Base-by-base conservation (phyloP, 2,329 filamentous ascomycete genomes). In the Alternaria novae-zelandiae region DNA sequence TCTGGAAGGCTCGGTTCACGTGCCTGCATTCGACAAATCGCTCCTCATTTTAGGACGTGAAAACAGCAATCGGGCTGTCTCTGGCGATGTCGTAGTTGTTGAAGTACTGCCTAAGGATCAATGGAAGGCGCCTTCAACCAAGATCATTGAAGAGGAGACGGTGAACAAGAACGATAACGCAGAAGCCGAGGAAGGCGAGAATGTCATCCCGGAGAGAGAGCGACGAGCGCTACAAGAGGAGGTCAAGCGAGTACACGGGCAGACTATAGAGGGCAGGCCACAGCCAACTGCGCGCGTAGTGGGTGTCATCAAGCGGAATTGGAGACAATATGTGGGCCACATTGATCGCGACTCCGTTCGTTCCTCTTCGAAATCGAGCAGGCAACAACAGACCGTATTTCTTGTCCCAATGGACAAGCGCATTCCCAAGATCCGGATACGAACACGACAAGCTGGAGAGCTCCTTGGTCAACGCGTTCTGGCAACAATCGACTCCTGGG, bases 361-460 rank as follows among this genome's bases (percentile, higher is more conserved):
- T 73, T 88, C 90, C 57, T 87, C 89, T 4, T 87, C 88, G 2
- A 90, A 89, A 64, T 90, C 94, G 71, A 93, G 93, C 28, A 88
- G 94, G 62, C 91, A 91, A 73, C 93, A 96, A 77, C 94, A 97
- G 77, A 96, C 89, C 15, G 94, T 99, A 13, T 99, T 99, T 81
- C 86, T 99, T 17, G 89, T 98, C 53, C 94, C 96, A 5, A 98
- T 99, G 95, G 95, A 99, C 81, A 98, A 97, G 84, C 91, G 93
- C 74, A 92, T 99, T 21, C 96, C 96, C 3, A 99, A 98, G 83
- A 97, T 99, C 73, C 89, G 94, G 49, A 89, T 99, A 58, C 90
- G 94, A 54, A 98, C 96, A 11, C 88, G 96, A 55, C 96, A 98
- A 80, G 94, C 94, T 23, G 89, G 89, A 15, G 93, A 97, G 74